These are phyloP conservation scores for Penicillium lagena DNA, from an alignment of 495 filamentous ascomycete genomes.

Conservation along the genomic window DNA sequence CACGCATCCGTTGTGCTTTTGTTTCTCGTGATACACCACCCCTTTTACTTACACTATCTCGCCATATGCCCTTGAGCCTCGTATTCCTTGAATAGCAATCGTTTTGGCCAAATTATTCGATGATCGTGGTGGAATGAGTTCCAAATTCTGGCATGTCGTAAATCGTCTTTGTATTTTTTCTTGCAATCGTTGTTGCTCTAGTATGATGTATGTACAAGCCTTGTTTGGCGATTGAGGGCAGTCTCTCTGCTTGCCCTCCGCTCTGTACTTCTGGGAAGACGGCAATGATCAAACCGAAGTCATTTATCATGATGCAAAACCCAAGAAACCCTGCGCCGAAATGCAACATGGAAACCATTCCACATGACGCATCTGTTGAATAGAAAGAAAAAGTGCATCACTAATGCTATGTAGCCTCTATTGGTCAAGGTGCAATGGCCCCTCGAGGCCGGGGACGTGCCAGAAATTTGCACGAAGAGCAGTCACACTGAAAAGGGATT, in stretches of 20 bases:
- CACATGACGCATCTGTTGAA: no score
- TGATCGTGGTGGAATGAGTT: no score
- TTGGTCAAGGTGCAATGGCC: constrained; percentile 60
- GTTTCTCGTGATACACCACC: constrained; percentile 18
- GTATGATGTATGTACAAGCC: no score
- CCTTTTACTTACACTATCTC: neutral
- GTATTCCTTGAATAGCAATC: no score
- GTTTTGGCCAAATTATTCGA: no score
- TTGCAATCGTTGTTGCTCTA: no score
- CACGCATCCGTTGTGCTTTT: neutral
- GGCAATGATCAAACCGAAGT: neutral
- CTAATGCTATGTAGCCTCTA: neutral
- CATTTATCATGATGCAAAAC: neutral
- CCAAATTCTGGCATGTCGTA: no score
- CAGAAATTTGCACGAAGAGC: constrained; percentile 89
- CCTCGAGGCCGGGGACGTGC: constrained; percentile 62
- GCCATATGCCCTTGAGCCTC: neutral
- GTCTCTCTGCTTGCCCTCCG: no score
- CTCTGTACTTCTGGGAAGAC: no score
- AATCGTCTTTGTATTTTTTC: no score
- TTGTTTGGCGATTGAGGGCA: no score
- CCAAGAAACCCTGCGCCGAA: neutral
- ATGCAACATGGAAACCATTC: neutral
- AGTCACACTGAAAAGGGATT: constrained; percentile 59
- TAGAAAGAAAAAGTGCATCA: neutral